phyloP scores from a whole-genome alignment of 208 protist species.

The Acanthamoeba royreba region DNA sequence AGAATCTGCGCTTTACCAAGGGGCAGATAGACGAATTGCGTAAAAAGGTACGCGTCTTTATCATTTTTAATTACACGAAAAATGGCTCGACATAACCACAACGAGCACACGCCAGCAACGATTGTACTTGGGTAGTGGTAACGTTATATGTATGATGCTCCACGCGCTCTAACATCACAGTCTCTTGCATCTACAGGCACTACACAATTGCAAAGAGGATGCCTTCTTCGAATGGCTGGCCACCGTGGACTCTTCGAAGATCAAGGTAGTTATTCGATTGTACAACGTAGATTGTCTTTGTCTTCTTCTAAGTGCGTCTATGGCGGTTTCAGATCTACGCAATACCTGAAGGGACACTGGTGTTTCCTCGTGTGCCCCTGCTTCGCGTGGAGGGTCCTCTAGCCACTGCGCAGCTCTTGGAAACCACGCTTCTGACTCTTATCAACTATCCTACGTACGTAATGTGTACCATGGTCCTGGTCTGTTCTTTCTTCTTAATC shows the following conservation, averaged over 20 bases:
- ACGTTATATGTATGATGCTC: too few species aligned
- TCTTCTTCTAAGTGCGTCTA: neutral
- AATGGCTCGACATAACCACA: neutral
- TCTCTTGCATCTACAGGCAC: neutral
- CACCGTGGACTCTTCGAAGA: neutral
- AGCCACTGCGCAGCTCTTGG: slow-evolving; percentile 80
- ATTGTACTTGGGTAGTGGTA: too few species aligned
- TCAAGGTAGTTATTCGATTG: neutral
- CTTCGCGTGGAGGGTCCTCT: slow-evolving; percentile 84
- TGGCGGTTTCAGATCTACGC: slow-evolving; percentile 67
- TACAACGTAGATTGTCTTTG: too few species aligned
- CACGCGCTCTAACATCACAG: neutral
- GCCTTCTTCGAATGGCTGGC: slow-evolving; percentile 39
- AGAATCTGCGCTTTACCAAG: neutral
- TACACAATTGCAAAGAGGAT: neutral
- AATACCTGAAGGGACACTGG: slow-evolving; percentile 73
- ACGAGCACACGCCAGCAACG: too few species aligned
- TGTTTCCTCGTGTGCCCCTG: slow-evolving; percentile 83
- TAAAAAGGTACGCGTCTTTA: neutral
- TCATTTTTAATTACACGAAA: neutral
- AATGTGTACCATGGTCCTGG: neutral
- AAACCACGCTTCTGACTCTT: slow-evolving; percentile 82
- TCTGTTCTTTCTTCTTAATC: neutral
- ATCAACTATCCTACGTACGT: slow-evolving; percentile 75
- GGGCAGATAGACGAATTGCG: neutral